Evolutionary conservation across 805 yeast genomes (phyloP).

Genomic region (Kuraishia borneana): DNA sequence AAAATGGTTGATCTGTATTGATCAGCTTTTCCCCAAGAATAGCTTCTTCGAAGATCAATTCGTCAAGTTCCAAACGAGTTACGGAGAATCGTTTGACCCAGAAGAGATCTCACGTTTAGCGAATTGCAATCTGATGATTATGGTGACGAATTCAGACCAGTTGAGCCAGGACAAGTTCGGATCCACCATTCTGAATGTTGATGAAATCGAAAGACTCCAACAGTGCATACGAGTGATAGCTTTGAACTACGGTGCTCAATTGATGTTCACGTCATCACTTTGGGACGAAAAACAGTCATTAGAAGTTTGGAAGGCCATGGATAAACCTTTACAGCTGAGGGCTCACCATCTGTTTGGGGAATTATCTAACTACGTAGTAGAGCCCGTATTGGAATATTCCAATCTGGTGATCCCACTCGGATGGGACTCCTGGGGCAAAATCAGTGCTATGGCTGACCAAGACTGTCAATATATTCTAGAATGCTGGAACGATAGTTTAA

Average conservation of each 20-base stretch:
- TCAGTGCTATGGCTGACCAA: constrained; percentile 23
- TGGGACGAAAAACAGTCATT: not conserved
- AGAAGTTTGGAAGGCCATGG: not conserved
- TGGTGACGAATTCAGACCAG: not conserved
- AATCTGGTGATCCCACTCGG: constrained; percentile 29
- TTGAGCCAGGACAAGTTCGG: constrained; percentile 1
- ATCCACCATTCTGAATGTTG: not conserved
- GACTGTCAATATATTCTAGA: no score
- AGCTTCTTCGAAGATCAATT: not conserved
- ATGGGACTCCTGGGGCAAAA: constrained; percentile 42
- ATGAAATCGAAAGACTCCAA: constrained; percentile 2
- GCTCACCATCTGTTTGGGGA: not conserved
- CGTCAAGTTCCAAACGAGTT: not conserved
- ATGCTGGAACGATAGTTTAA: no score
- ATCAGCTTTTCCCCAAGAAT: not conserved
- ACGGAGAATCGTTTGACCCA: not conserved
- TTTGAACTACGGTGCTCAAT: constrained; percentile 1
- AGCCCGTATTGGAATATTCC: not conserved
- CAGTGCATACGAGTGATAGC: constrained; percentile 1
- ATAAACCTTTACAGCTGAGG: not conserved
- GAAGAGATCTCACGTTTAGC: not conserved
- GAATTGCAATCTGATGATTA: not conserved
- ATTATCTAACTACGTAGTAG: not conserved
- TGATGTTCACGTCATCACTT: not conserved
- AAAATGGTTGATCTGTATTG: no score